phyloP scores from a whole-genome alignment of 192 early-diverging fungal genomes.

The Umbelopsis isabellina region DNA sequence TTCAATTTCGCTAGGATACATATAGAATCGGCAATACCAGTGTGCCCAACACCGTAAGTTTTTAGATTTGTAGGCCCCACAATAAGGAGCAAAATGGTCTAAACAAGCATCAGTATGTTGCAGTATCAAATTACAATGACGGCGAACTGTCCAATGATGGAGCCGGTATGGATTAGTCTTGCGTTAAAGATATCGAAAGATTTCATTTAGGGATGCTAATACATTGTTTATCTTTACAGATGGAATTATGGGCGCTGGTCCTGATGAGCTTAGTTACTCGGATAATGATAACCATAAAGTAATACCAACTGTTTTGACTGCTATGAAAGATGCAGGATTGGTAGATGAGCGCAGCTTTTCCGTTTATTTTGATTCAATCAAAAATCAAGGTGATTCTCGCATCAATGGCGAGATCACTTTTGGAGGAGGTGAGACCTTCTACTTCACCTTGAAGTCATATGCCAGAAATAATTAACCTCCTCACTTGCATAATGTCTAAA shows the following conservation, averaged over 20 bases:
- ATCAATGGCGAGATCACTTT: slow-evolving; percentile 37
- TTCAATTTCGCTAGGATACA: slow-evolving; percentile 27
- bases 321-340: slow-evolving; percentile 26
- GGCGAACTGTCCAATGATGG: slow-evolving; percentile 34
- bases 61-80: neutral
- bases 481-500: slow-evolving; percentile 15
- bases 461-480: neutral
- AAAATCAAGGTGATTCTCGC: neutral
- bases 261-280: slow-evolving; percentile 26
- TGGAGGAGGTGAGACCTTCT: slow-evolving; percentile 27
- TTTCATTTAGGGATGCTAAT: slow-evolving; percentile 16
- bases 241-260: slow-evolving; percentile 20
- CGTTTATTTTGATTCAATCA: slow-evolving; percentile 30
- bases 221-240: neutral
- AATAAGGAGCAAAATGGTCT: neutral
- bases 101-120: slow-evolving; percentile 27
- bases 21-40: slow-evolving; percentile 8
- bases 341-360: slow-evolving; percentile 35
- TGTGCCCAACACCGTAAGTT: slow-evolving; percentile 24
- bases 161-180: slow-evolving; percentile 16
- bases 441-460: neutral
- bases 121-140: slow-evolving; percentile 37
- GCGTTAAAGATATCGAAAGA: slow-evolving; percentile 26
- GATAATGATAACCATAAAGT: slow-evolving; percentile 26
- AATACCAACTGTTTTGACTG: slow-evolving; percentile 32